A percentile compares a stretch with the other conserved stretches of the same genome.
Conservation (phyloP, 2,329 filamentous ascomycete species). For the Curvularia sp. region DNA sequence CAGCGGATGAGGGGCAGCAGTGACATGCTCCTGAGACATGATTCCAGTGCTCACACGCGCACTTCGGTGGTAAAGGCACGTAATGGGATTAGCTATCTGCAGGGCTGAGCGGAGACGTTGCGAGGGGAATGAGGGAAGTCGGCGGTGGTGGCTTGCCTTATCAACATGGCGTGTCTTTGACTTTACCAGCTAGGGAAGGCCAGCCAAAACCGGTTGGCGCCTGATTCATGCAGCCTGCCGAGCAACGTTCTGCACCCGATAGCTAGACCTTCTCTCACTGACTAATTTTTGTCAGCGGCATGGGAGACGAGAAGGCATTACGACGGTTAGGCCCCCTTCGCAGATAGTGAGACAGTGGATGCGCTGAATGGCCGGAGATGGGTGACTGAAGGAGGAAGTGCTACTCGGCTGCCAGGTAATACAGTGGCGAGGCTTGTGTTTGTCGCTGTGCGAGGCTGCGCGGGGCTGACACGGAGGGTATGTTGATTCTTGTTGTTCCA, state of each 20-base stretch:
- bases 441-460: conserved; percentile 12
- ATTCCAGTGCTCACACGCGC: background rate
- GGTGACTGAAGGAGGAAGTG: conserved; percentile 18
- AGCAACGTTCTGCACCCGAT: conserved; percentile 8
- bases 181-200: conserved; percentile 24
- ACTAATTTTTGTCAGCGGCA: conserved; percentile 2
- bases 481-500: background rate
- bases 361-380: conserved; percentile 12
- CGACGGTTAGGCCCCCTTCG: background rate
- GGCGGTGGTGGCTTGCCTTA: conserved; percentile 22
- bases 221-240: conserved; percentile 4
- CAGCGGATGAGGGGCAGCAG: background rate
- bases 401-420: conserved; percentile 11
- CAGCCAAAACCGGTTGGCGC: conserved; percentile 6
- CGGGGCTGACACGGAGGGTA: conserved; percentile 5
- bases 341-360: background rate
- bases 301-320: background rate
- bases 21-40: background rate
- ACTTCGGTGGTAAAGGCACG: background rate
- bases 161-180: conserved; percentile 15
- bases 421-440: conserved; percentile 23
- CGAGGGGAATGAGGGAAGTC: background rate
- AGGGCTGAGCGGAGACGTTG: conserved; percentile 7
- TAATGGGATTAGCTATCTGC: conserved; percentile 1
- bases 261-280: background rate